Percentiles rank a stretch among this genome's conserved stretches.
Conservation (phyloP, 2,329 filamentous ascomycete genomes). For the Chaetomiaceae sp. region DNA sequence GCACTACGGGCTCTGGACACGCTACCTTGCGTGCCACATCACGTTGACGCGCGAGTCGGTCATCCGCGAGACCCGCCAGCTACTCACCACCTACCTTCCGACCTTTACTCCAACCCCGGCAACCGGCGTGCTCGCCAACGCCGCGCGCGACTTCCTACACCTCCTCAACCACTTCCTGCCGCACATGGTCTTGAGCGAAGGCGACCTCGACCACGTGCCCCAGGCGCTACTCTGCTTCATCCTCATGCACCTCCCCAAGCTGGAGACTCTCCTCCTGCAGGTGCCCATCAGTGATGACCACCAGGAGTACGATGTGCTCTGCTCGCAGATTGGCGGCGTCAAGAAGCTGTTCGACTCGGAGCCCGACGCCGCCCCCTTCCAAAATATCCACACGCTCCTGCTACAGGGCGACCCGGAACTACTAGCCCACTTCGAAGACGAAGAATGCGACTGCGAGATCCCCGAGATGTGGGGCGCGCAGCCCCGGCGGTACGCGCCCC, state of each 20-base stretch:
- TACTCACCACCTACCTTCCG: conserved; percentile 10
- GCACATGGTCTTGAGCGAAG: neutral
- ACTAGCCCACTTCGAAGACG: conserved; percentile 19
- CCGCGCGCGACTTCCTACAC: conserved; percentile 3
- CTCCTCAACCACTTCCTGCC: neutral
- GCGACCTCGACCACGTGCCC: conserved; percentile 19
- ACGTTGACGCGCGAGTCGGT: conserved; percentile 19
- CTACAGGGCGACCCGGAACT: conserved; percentile 26
- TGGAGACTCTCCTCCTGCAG: conserved; percentile 24
- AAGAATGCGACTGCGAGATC: conserved; percentile 18
- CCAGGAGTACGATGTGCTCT: conserved; percentile 17
- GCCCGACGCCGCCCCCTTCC: conserved; percentile 12
- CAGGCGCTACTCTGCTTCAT: conserved; percentile 21
- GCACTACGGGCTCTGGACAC: conserved; percentile 16
- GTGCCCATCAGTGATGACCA: conserved; percentile 23
- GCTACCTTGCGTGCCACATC: conserved; percentile 24
- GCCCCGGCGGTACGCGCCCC: conserved; percentile 15
- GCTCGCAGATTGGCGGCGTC: conserved; percentile 12
- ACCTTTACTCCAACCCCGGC: conserved; percentile 9
- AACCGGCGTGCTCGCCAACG: conserved; percentile 1
- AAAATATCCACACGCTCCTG: conserved; percentile 20
- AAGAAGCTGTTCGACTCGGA: conserved; percentile 2
- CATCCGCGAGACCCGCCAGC: conserved; percentile 18
- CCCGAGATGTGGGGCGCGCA: conserved; percentile 21
- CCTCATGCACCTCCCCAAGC: conserved; percentile 14